A percentile compares a stretch with the other conserved stretches of the same genome.
Evolutionary conservation across 208 protist species (phyloP).

Genomic region (Wallacemonas rigidus): DNA sequence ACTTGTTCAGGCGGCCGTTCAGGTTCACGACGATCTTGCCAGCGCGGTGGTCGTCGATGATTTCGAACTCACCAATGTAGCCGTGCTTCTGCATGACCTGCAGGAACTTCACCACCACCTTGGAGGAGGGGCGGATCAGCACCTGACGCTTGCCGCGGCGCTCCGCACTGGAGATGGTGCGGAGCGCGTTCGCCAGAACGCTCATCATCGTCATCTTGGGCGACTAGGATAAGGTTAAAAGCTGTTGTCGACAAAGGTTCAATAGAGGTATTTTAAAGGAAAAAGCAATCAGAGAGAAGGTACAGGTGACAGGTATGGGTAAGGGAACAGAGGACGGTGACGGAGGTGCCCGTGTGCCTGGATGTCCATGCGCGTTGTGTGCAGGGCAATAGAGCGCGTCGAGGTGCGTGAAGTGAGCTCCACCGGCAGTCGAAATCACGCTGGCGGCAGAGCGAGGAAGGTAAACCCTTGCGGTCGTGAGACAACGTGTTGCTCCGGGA

Average conservation of each 20-base stretch:
- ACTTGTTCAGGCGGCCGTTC: constrained; percentile 99
- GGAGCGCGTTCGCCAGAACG: constrained; percentile 99
- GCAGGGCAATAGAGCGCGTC: no score
- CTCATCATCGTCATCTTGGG: constrained; percentile 99
- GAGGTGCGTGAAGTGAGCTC: no score
- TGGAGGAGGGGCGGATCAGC: constrained; percentile 98
- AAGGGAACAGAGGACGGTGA: no score
- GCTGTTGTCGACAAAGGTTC: neutral
- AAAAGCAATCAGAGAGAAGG: no score
- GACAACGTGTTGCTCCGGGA: no score
- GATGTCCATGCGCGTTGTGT: no score
- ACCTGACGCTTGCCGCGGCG: constrained; percentile 99
- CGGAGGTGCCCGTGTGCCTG: no score
- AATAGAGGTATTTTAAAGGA: no score
- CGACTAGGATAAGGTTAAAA: constrained; percentile 11
- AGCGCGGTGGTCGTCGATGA: constrained; percentile 99
- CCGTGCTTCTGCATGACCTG: constrained; percentile 99
- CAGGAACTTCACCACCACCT: constrained; percentile 99
- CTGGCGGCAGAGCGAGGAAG: no score
- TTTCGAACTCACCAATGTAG: constrained; percentile 99
- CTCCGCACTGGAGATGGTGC: constrained; percentile 99
- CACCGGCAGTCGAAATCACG: no score
- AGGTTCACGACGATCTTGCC: constrained; percentile 99
- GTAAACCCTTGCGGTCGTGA: no score
- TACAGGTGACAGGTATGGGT: no score